Evolutionary conservation across 148 eudicot genomes (phyloP), one percentile per base, ranked within the genome.

Genomic region (Limonium bicolor): DNA sequence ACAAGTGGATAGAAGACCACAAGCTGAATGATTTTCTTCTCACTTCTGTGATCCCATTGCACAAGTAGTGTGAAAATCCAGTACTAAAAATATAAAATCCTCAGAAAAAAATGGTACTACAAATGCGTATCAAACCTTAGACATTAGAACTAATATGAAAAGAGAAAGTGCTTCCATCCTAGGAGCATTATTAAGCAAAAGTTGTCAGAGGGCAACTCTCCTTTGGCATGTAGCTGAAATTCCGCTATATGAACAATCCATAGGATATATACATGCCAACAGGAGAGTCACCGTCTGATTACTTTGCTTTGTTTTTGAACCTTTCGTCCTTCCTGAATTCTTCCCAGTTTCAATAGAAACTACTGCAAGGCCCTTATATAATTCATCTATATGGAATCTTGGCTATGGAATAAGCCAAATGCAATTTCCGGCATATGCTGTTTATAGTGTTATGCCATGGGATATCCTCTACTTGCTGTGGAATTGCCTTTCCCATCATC

Each of bases 201-300:
- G 46, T 21, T 28, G 30, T 53, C 38, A 41, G 24, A 53, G 56
- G 56, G 48, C 56, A 53, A 53, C 56, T 53, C 56, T 53, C 56
- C 56, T 53, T 53, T 53, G 56, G 56, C 56, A 46, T 15, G 25
- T 15, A 17, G 11, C 3, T 5, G 22, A 30, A 9, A 16, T 18
- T 17, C 29, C 4, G n/a, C 21, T 4, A 1, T 25, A 10, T 1
- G 5, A 45, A 1, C n/a, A 36, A 15, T 3, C 21, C 10, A 27
- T 36, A 13, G 12, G 12, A 20, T 9, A 6, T 10, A 25, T 14
- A 24, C 48, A 43, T 43, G 48, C 48, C 48, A 43, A 43, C 18
- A 13, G 48, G 48, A 13, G 20, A 4, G 31, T 20, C 27, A 31
- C 48, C 48, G 20, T 43, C 30, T n/a, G 27, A 43, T 12, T 43